Evolutionary conservation across 441 rosid species (phyloP), one percentile per base, ranked within the genome.

Genomic region (Metrosideros polymorpha): DNA sequence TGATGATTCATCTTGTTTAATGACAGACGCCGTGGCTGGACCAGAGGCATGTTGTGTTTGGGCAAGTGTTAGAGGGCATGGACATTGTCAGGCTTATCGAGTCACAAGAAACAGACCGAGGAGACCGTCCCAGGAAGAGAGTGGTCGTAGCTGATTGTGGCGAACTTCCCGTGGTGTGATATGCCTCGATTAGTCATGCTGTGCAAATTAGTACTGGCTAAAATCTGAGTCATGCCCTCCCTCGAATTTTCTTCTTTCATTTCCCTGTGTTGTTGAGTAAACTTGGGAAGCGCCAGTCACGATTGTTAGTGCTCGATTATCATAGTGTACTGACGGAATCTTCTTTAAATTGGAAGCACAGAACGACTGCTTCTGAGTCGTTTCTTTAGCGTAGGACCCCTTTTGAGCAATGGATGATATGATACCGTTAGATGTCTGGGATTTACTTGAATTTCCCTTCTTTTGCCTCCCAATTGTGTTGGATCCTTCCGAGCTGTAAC

Each of bases 41-140:
- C 88, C 93, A 92, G 88, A 93, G 99, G 91, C 99, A 97, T 89
- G 99, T 98, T 47, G 99, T 98, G 85, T 98, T 98, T 12, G 99
- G 99, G 61, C 99, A 97, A 92, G 98, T 98, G 51, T 76, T 97
- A 88, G 99, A 98, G 91, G 99, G 99, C 87, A 94, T 98, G 96
- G 98, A 97, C 83, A 89, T 94, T 25, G 99, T 97, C 39, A 94
- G 89, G 93, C 91, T 95, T 85, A 92, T 97, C 13, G 99, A 98
- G 88, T 95, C 95, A 2, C 96, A 94, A 86, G 98, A 97, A 89
- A 98, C 99, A 0, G 99, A 97, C 90, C 91, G 99, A 91, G 99
- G 99, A 30, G 99, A 98, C 94, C 96, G 98, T 77, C 99, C 99
- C 83, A 90, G 92, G 84, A 97, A 97, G 93, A 94, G 92, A 92